Base-by-base conservation (phyloP, 2,329 filamentous ascomycete genomes). In the Aspergillus sp. region DNA sequence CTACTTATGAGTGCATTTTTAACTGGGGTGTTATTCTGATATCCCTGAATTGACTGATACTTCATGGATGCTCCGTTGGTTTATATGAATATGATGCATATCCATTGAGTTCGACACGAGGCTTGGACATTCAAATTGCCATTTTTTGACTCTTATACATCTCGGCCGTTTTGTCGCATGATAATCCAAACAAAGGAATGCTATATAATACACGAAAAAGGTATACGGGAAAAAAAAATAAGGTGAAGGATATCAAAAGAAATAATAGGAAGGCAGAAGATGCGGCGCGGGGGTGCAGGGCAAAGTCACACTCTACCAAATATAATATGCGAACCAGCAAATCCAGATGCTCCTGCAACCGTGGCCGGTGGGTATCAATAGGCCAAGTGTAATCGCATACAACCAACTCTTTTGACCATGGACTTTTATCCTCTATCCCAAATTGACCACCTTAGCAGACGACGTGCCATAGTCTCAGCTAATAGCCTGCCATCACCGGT, bases 101-200 rank as follows among this genome's bases (percentile, higher is more conserved):
- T 30, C 11, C 11, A 30, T 30, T 30, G 2, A 30, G 11, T 30
- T 30, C 26, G 26, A 30, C 4, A 30, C 26, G 26, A 11, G 26
- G 3, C 26, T 30, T 32, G 32, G 20, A 41, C n/a, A 41, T 32
- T 26, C 51, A 48, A 32, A 41, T 32, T 48, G 51, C 18, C 11
- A 30, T 47, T 20, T 22, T n/a, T 41, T 47, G 43, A 30, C 38
- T 48, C 43, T 48, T 41, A 43, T 47, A 53, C 50, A 45, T 39
- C 42, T 24, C 24, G 51, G 51, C 51, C 51, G 51, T 53, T 11
- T 47, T 24, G 15, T 5, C 7, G 17, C 51, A 48, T 32, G 24
- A 39, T n/a, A 30, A 39, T 32, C n/a, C 43, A 48, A 48, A 32
- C 32, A 53, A 7, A 7, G 18, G 36, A 30, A 52, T 43, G 48